Evolutionary conservation across 805 yeast species (phyloP).

Genomic region (Candida ovalis): DNA sequence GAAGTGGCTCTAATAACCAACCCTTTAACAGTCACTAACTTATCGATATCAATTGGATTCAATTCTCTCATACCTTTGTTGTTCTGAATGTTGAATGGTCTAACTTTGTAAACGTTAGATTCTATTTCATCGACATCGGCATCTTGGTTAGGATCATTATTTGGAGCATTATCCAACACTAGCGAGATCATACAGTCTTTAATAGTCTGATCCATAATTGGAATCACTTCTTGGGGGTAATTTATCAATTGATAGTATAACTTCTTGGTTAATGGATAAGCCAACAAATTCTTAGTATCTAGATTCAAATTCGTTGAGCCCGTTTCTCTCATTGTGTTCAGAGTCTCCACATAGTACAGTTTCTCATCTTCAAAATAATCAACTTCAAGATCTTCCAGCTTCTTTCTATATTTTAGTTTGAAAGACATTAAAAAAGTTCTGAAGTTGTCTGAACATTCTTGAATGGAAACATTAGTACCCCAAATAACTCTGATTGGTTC

Average conservation of each 20-base stretch:
- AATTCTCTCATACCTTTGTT: slow-evolving; percentile 84
- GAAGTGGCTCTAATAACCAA: slow-evolving; percentile 84
- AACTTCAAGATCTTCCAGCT: slow-evolving; percentile 37
- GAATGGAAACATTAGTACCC: slow-evolving; percentile 97
- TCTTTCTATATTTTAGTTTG: slow-evolving; percentile 68
- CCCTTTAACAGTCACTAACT: slow-evolving; percentile 87
- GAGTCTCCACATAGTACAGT: slow-evolving; percentile 65
- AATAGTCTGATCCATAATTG: slow-evolving; percentile 95
- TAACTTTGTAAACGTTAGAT: slow-evolving; percentile 74
- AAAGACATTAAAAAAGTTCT: slow-evolving; percentile 81
- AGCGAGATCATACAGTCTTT: slow-evolving; percentile 83
- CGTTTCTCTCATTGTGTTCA: slow-evolving; percentile 69
- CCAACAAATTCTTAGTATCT: slow-evolving; percentile 75
- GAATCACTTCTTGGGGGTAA: slow-evolving; percentile 95
- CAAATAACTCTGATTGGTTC: slow-evolving; percentile 91
- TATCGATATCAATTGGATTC: slow-evolving; percentile 93
- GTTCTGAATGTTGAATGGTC: slow-evolving; percentile 81
- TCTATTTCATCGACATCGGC: slow-evolving; percentile 62
- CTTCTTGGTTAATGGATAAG: slow-evolving; percentile 72
- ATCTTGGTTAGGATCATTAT: slow-evolving; percentile 34
- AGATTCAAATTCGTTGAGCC: slow-evolving; percentile 82
- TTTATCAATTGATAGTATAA: slow-evolving; percentile 82
- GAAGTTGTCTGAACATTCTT: slow-evolving; percentile 77
- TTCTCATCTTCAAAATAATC: slow-evolving; percentile 60
- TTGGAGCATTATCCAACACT: slow-evolving; percentile 47